Conservation (phyloP, 1,284 basidiomycete species). For the Clitocybe nebularis region DNA sequence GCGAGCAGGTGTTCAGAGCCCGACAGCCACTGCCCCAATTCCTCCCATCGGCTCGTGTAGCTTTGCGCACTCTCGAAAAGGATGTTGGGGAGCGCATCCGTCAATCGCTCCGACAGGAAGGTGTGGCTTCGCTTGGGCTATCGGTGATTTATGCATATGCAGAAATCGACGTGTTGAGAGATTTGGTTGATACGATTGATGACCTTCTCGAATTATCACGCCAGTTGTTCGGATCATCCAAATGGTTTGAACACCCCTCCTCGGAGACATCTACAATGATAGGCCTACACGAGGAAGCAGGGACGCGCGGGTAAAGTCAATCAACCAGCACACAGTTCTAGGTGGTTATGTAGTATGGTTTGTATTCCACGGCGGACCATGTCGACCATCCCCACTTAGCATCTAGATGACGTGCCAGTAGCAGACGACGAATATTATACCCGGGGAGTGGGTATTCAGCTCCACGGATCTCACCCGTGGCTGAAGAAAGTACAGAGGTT, state of each 20-base stretch:
- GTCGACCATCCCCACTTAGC: no score
- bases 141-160: conserved; percentile 42
- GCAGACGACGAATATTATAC: no score
- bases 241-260: conserved; percentile 32
- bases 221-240: conserved; percentile 41
- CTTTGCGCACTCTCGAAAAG: conserved; percentile 32
- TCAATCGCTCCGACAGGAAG: conserved; percentile 25
- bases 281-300: neutral
- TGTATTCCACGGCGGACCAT: no score
- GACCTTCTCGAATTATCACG: conserved; percentile 37
- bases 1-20: conserved; percentile 46
- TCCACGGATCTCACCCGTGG: no score
- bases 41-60: conserved; percentile 42
- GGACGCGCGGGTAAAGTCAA: neutral
- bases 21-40: conserved; percentile 49
- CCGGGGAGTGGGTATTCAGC: no score
- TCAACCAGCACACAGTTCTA: no score
- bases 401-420: no score
- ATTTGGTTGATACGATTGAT: conserved; percentile 42
- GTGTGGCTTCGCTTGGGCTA: conserved; percentile 30
- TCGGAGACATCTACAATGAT: neutral
- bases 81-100: conserved; percentile 35
- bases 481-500: no score
- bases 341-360: no score
- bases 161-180: conserved; percentile 39